Base-by-base conservation (phyloP, 1,139 yeast genomes). In the Taphrina communis region DNA sequence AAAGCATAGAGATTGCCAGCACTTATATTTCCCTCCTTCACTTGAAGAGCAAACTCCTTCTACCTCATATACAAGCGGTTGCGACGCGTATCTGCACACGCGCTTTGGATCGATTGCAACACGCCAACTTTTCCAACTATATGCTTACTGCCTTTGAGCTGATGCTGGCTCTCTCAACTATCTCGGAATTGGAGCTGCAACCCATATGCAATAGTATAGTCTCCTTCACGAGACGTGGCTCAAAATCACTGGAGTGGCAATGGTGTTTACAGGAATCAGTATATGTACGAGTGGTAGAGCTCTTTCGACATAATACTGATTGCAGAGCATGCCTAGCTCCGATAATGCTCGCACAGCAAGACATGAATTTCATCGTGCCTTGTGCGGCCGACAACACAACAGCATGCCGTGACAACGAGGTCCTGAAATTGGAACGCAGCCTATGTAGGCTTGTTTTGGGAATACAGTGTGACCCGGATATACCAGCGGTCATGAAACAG, bases 61-160 rank as follows among this genome's bases (percentile, higher is more conserved):
- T 41, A 6, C 17, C 35, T 12, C 35, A 39, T 5, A 0, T 44
- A 11, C 31, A 41, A 12, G 14, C 31, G 1, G 9, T 41, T 7
- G 42, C 66, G 1, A n/a, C 59, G 11, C 38, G 59, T 5, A 6
- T 41, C 17, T 62, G 59, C 36, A 52, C 35, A 19, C 66, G 44
- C 39, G 17, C 42, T 17, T 46, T 51, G 12, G 21, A 51, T 25
- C 39, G 38, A 50, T 19, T 50, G 7, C 35, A 9, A 6, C 31
- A 50, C 8, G 8, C 9, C 35, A 31, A 50, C 36, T 12, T 17
- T 36, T 3, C 8, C 19, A 12, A 25, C 12, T 7, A 44, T n/a
- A 44, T 12, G n/a, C 19, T 44, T 12, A 4, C 8, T 44, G 19
- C 48, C n/a, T 44, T 44, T 17, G 48, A 44, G n/a, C 19, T 44